Conservation (phyloP, 2,329 filamentous ascomycete genomes). For the Neopestalotiopsis sp. region DNA sequence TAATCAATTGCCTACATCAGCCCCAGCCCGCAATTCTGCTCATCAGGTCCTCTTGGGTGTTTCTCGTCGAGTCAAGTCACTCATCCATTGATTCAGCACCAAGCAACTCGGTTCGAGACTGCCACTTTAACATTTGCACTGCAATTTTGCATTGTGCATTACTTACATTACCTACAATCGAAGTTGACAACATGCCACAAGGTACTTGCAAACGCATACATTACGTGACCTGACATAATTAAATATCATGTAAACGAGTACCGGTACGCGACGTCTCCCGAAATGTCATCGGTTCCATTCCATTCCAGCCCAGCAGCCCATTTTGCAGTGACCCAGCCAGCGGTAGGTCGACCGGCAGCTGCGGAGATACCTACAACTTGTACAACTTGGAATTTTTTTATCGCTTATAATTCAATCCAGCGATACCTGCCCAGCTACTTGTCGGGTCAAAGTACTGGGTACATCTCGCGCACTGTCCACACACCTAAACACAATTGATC, state of each 20-base stretch:
- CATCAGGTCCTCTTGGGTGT: slow-evolving; percentile 4
- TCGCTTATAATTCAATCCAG: not conserved
- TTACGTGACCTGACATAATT: not conserved
- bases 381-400: not conserved
- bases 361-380: not conserved
- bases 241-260: not conserved
- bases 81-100: slow-evolving; percentile 11
- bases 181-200: not conserved
- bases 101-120: slow-evolving; percentile 3
- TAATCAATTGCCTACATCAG: slow-evolving; percentile 16
- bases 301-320: not conserved
- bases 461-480: not conserved
- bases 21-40: slow-evolving; percentile 1
- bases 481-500: not conserved
- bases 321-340: slow-evolving; percentile 4
- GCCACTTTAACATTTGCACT: not conserved
- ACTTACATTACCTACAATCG: not conserved
- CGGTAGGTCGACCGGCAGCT: slow-evolving; percentile 10
- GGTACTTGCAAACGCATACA: not conserved
- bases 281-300: not conserved
- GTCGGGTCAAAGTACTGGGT: not conserved
- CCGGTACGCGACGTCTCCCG: not conserved
- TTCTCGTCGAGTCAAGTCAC: slow-evolving; percentile 15
- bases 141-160: not conserved
- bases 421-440: not conserved